Base-by-base conservation (phyloP, 768 basidiomycete genomes). In the Lentinula lateritia region DNA sequence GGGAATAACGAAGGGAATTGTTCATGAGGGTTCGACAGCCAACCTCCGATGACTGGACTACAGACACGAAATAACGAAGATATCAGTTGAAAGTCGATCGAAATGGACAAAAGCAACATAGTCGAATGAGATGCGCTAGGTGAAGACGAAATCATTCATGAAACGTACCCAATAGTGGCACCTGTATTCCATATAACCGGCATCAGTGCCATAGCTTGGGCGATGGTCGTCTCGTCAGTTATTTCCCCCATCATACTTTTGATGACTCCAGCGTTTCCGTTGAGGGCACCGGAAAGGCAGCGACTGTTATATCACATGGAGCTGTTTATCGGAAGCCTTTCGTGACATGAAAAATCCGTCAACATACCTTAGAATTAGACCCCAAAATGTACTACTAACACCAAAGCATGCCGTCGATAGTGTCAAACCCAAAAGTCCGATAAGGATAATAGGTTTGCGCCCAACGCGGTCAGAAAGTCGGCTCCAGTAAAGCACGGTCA, bases 211-310 rank as follows among this genome's bases (percentile, higher is more conserved):
- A 64, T 54, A 8, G 52, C 83, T 60, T 77, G 75, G 0, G 83
- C 73, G 16, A 83, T 65, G 63, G 80, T 83, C 0, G 79, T 75
- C 0, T 77, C 69, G 57, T 83, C 83, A 1, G 82, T 83, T 16
- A 83, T 76, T 65, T 83, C 82, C 1, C 70, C 75, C 66, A 82
- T 71, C 74, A 80, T 78, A 60, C 80, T 80, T 62, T 84, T 83
- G 42, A 83, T 73, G 5, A 84, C 76, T 1, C 82, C 82, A n/a
- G 80, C 74, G 45, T 84, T 67, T 52, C 69, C 69, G 38, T 63
- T 64, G 16, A 63, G 50, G 8, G 57, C 48, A 15, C 63, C 63
- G 10, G 61, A 52, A n/a, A 63, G 46, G 46, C 52, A 65, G 23
- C 58, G 62, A 35, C 62, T 63, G 18, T 20, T 38, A 2, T 12